Base-by-base conservation (phyloP, 73 alveolate species). In the Paramecium sonneborni region DNA sequence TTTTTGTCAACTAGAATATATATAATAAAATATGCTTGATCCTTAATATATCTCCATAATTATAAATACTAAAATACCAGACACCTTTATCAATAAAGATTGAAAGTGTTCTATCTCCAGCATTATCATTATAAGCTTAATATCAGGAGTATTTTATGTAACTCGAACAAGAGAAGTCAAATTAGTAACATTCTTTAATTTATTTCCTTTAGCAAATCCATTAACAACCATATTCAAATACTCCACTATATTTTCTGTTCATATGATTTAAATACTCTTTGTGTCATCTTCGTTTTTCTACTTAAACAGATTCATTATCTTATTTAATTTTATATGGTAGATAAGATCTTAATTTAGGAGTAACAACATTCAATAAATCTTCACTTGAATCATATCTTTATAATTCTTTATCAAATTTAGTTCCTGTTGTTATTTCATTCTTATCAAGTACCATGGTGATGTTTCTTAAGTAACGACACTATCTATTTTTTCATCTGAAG, bases 351-450 rank as follows among this genome's bases (percentile, higher is more conserved):
- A 79, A 79, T 43, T 39, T 43, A 43, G 90, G 90, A 43, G 41
- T 37, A 24, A 79, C 26, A 24, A 24, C 18, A 1, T 23, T 26
- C 2, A 39, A 15, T 32, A 79, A 39, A 39, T 79, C 90, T 41
- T 79, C 90, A n/a, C 69, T 79, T 41, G 69, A 30, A 18, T 79
- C 90, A 39, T 79, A 79, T 79, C 90, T 76, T 79, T 79, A 74
- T 46, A 79, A 79, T 46, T 79, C 90, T 7, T 41, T 41, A 43
- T 46, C 90, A 79, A 37, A 79, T 24, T 79, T 46, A 0, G 55
- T 41, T 41, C 90, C 90, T 24, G 41, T 41, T 21, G 44, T 79
- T 1, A 79, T 43, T 9, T 79, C 55, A 23, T 39, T 46, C 44
- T 79, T 79, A 43, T 79, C 39, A 20, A 26, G 30, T 5, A 79